A percentile compares a stretch with the other conserved stretches of the same genome.
Conservation (phyloP, 805 yeast species). For the Cyberlindnera suaveolens region DNA sequence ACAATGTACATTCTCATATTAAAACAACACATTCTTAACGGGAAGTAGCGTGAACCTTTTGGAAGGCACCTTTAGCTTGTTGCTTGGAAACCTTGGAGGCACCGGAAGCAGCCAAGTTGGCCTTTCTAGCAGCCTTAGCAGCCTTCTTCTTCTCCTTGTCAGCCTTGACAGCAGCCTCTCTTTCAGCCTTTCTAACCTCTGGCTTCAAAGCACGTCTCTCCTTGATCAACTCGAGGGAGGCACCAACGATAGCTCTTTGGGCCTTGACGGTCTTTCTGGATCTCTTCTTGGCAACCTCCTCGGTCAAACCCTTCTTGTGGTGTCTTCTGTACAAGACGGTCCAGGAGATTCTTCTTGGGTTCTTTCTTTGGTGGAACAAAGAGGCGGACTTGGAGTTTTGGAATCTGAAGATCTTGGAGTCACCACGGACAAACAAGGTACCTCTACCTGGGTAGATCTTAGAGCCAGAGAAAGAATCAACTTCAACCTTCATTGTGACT, state of each 20-base stretch:
- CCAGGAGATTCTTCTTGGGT: constrained; percentile 99
- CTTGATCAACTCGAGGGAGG: constrained; percentile 95
- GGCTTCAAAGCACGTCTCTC: constrained; percentile 96
- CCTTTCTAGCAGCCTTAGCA: constrained; percentile 91
- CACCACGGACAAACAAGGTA: constrained; percentile 98
- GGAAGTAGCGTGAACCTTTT: constrained; percentile 93
- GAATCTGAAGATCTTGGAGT: constrained; percentile 99
- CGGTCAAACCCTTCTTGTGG: constrained; percentile 99
- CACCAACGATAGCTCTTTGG: constrained; percentile 99
- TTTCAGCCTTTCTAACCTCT: constrained; percentile 96
- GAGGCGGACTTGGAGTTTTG: constrained; percentile 96
- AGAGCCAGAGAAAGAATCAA: constrained; percentile 98
- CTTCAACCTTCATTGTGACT: constrained; percentile 91
- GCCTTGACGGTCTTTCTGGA: constrained; percentile 95
- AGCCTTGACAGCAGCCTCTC: constrained; percentile 80
- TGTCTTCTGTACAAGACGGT: constrained; percentile 99
- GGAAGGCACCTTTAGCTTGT: constrained; percentile 97
- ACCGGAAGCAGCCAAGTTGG: constrained; percentile 71
- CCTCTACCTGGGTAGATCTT: constrained; percentile 99
- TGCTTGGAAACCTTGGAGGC: constrained; percentile 84
- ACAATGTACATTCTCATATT: constrained; percentile 13
- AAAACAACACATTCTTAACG: constrained; percentile 53
- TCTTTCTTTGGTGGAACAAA: constrained; percentile 98
- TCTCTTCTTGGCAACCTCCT: constrained; percentile 97
- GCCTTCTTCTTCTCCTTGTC: constrained; percentile 88